phyloP scores from a whole-genome alignment of 768 basidiomycete species.

The Suillus lakei region DNA sequence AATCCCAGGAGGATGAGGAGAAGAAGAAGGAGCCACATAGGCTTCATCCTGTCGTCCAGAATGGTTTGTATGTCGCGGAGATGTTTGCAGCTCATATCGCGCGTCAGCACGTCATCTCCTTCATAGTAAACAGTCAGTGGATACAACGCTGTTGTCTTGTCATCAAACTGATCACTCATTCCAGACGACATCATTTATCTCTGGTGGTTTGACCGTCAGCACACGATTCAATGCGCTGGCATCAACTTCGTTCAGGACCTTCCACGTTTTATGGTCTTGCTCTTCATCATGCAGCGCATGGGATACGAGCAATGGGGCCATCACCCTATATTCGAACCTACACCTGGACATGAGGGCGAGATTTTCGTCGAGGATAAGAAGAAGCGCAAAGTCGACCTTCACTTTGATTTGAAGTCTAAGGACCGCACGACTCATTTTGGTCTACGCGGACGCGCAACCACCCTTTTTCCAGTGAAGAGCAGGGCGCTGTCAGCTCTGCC shows the following conservation, averaged over 20 bases:
- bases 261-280: conserved; percentile 6
- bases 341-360: neutral
- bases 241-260: conserved; percentile 10
- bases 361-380: neutral
- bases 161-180: neutral
- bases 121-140: neutral
- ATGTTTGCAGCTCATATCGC: neutral
- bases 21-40: neutral
- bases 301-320: conserved; percentile 3
- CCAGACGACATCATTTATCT: neutral
- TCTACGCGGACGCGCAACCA: conserved; percentile 2
- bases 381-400: neutral
- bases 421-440: conserved; percentile 1
- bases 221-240: conserved; percentile 4
- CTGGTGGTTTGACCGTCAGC: conserved; percentile 9
- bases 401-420: neutral
- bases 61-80: neutral
- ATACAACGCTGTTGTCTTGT: neutral
- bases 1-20: neutral
- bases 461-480: neutral
- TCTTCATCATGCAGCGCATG: conserved; percentile 5
- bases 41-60: neutral
- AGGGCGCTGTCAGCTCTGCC: neutral
- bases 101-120: neutral
- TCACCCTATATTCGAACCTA: neutral